Evolutionary conservation across 495 filamentous ascomycete genomes (phyloP).

Genomic region (Trichoderma asperelloides): DNA sequence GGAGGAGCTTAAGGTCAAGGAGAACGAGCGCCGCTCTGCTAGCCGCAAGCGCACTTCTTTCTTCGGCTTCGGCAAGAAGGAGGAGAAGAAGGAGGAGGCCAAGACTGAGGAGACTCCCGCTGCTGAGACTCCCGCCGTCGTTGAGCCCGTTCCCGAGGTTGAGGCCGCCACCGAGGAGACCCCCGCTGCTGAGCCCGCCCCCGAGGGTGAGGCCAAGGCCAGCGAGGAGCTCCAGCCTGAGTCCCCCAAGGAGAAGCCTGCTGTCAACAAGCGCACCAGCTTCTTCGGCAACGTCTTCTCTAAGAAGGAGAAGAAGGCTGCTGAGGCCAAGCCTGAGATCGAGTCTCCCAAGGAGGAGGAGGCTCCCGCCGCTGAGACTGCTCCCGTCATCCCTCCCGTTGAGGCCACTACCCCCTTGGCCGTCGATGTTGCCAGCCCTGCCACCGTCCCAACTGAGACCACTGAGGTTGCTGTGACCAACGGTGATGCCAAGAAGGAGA

Average conservation of each 20-base stretch:
- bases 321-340: conserved; percentile 41
- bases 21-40: conserved; percentile 59
- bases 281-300: conserved; percentile 45
- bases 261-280: conserved; percentile 32
- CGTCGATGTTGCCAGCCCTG: conserved; percentile 35
- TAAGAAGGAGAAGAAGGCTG: conserved; percentile 42
- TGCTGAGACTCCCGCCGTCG: conserved; percentile 20
- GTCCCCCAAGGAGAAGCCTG: conserved; percentile 14
- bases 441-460: conserved; percentile 24
- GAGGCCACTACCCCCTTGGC: conserved; percentile 47
- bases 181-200: conserved; percentile 15
- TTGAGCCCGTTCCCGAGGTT: conserved; percentile 14
- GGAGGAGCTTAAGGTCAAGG: conserved; percentile 40
- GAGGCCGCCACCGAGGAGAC: conserved; percentile 25
- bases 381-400: conserved; percentile 49
- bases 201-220: conserved; percentile 28
- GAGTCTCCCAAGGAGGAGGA: conserved; percentile 24
- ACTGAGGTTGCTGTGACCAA: conserved; percentile 37
- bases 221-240: conserved; percentile 24
- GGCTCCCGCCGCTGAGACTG: conserved; percentile 33
- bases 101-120: conserved; percentile 25
- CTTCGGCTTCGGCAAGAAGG: conserved; percentile 64
- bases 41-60: conserved; percentile 81
- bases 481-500: conserved; percentile 44
- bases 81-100: conserved; percentile 26